phyloP scores from a whole-genome alignment of 75 land plant species.

The Selaginella moellendorffii region DNA sequence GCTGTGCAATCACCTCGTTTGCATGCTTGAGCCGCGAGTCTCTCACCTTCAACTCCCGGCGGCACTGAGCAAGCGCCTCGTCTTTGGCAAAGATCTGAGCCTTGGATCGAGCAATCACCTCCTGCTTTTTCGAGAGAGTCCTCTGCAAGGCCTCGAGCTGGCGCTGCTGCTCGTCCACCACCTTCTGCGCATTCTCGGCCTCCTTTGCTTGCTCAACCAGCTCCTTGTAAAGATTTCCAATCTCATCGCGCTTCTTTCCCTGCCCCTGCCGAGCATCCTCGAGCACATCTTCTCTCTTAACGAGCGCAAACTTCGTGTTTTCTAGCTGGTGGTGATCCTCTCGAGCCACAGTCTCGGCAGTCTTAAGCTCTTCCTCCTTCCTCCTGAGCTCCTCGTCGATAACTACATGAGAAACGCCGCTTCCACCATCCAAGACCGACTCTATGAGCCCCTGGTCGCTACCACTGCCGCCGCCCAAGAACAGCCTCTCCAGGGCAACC shows the following conservation, averaged over 20 bases:
- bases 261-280: slow-evolving; percentile 24
- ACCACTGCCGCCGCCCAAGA: background rate
- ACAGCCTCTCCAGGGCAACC: background rate
- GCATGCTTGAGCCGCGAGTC: slow-evolving; percentile 38
- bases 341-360: slow-evolving; percentile 40
- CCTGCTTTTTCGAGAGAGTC: slow-evolving; percentile 42
- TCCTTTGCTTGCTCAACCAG: slow-evolving; percentile 5
- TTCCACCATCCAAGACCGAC: background rate
- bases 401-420: background rate
- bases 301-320: slow-evolving; percentile 37
- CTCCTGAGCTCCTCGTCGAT: slow-evolving; percentile 19
- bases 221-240: slow-evolving; percentile 6
- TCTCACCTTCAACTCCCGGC: slow-evolving; percentile 28
- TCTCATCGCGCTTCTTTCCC: slow-evolving; percentile 15
- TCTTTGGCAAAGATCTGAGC: slow-evolving; percentile 38
- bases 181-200: slow-evolving; percentile 12
- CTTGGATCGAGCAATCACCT: slow-evolving; percentile 26
- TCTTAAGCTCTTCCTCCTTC: slow-evolving; percentile 62
- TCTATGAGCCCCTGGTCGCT: background rate
- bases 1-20: slow-evolving; percentile 38
- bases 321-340: slow-evolving; percentile 36
- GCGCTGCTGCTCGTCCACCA: slow-evolving; percentile 29
- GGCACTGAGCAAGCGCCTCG: slow-evolving; percentile 27
- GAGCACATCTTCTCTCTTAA: slow-evolving; percentile 36
- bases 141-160: slow-evolving; percentile 31